Evolutionary conservation across 2,329 filamentous ascomycete genomes (phyloP), one percentile per base, ranked within the genome.

Genomic region (Eutypella sp.): DNA sequence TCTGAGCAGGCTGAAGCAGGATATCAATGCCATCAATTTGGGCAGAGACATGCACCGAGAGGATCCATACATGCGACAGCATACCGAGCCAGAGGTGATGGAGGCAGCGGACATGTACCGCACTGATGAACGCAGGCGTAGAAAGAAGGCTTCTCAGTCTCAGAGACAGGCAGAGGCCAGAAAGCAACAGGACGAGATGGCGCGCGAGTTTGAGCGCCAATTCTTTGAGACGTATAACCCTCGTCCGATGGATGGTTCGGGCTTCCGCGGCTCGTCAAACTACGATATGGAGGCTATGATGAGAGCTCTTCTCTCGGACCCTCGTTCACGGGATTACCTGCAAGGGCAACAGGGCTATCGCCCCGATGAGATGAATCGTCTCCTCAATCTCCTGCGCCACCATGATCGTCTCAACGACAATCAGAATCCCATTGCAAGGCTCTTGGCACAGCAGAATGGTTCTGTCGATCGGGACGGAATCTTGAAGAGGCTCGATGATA

Each of bases 121-220:
- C 20, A 13, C 25, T n/a, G 41, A 42, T 24, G 41, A 42, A 15
- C 27, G 11, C 13, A 34, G 41, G 22, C 22, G 29, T 16, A 31
- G 11, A 19, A 36, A 11, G 15, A 41, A 42, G 29, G 9, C 27
- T 10, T 5, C 29, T 13, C 20, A 34, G 41, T 10, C 11, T 15
- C 27, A 23, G 27, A 27, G 27, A 10, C 27, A 24, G 27, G 16
- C n/a, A 23, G 29, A 34, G 8, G 29, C 24, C 15, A 36, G 29
- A n/a, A 34, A 19, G 11, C 23, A 22, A 24, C 29, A 36, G 29
- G 41, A 42, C 15, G 27, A 20, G 16, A 10, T 42, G 19, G 19
- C 18, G 41, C 41, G 41, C 19, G 41, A 42, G 27, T 23, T 42
- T 15, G 41, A 42, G 15, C 41, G 41, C 15, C 41, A 42, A 19